Evolutionary conservation across 495 filamentous ascomycete species (phyloP), one percentile per base, ranked within the genome.

Genomic region (Penicillium turbatum): DNA sequence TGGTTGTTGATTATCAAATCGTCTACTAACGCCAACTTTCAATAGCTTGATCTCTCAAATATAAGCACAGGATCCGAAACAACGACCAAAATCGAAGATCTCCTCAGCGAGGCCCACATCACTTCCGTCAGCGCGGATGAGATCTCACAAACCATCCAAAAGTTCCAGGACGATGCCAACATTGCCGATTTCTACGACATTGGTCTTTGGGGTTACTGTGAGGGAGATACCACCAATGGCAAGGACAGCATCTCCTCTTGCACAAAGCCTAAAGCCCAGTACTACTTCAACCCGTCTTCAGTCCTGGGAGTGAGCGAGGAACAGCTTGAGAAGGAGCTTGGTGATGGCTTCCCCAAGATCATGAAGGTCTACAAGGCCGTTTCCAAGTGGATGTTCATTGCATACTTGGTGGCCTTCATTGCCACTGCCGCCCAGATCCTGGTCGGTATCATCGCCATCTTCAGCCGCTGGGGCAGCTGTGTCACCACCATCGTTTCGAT

Each of bases 181-280:
- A 75, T 97, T 38, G 78, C 75, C 48, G 85, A 95, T 68, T 81
- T 84, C 63, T 97, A 97, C 80, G 79, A 83, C 46, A 78, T 96
- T 65, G 81, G 81, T 55, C 77, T 98, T 26, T 95, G 87, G 87
- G 86, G 87, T 65, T 97, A 91, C 81, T 97, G 93, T 77, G 74
- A 79, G 13, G 81, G 82, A 39, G 71, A 76, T 47, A 84, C 85
- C 73, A 79, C 71, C 32, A 75, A 66, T 40, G 66, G 56, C 56
- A 58, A 63, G 6, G 67, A 63, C 55, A 59, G 72, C 19, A 68
- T 72, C 55, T 70, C 65, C 36, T 73, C 62, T 52, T 87, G 84
- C 75, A 82, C 82, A 8, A 62, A 70, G 36, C 80, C 74, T 48
- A 66, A 87, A 70, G 68, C 81, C 4, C 67, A 83, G 53, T 97